These are phyloP conservation scores for Alternaria sp. DNA, from an alignment of 2,329 filamentous ascomycete species.

Conservation along the genomic window DNA sequence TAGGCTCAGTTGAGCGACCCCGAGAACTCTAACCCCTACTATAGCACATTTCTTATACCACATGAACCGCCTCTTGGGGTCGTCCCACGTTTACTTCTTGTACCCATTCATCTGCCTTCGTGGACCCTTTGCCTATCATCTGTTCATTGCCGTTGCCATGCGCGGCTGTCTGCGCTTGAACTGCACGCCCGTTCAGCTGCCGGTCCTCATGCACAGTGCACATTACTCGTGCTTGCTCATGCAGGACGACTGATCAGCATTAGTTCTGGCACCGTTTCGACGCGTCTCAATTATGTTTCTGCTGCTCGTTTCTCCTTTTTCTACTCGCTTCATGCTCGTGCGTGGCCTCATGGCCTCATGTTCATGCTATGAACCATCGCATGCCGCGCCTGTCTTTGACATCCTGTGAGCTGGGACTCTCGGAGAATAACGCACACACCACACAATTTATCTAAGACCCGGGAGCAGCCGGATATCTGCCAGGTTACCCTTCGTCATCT, in stretches of 20 bases:
- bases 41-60: neutral
- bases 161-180: neutral
- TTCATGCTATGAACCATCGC: neutral
- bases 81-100: neutral
- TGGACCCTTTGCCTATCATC: neutral
- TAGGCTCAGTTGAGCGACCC: neutral
- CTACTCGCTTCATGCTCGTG: neutral
- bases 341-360: neutral
- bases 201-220: constrained; percentile 2
- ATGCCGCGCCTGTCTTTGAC: neutral
- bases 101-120: neutral
- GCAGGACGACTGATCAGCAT: neutral
- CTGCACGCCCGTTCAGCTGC: neutral
- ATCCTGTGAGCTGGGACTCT: neutral
- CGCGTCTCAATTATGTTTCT: neutral
- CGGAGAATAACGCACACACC: constrained; percentile 12
- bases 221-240: constrained; percentile 1
- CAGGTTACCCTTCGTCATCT: constrained; percentile 6
- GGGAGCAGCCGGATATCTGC: constrained; percentile 11
- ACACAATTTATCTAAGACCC: constrained; percentile 4
- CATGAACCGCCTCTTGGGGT: neutral
- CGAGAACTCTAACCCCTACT: constrained; percentile 3
- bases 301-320: neutral
- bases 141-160: neutral
- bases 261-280: neutral